phyloP scores from a whole-genome alignment of 2,329 filamentous ascomycete species.

The Ceratocystiopsis sp. region DNA sequence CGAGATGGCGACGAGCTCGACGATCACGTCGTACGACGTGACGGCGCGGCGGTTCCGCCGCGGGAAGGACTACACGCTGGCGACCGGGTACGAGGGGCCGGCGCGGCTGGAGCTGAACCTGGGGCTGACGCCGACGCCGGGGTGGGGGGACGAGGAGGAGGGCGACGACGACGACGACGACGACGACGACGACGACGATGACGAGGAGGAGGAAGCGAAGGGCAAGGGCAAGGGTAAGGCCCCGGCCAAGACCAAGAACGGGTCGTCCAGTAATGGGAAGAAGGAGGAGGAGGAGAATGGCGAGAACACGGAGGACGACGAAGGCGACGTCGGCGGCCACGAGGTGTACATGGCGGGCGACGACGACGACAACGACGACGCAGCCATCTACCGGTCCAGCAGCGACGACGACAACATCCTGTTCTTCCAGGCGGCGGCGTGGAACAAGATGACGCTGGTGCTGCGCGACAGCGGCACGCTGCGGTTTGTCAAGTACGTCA shows the following conservation, averaged over 20 bases:
- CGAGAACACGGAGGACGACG: slow-evolving; percentile 14
- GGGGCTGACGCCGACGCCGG: slow-evolving; percentile 65
- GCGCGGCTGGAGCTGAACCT: slow-evolving; percentile 76
- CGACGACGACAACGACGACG: slow-evolving; percentile 44
- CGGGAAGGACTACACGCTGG: slow-evolving; percentile 82
- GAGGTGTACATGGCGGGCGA: slow-evolving; percentile 91
- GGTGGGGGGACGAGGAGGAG: slow-evolving; percentile 52
- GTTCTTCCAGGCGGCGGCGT: slow-evolving; percentile 47
- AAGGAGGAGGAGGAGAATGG: slow-evolving; percentile 3
- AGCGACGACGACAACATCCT: slow-evolving; percentile 59
- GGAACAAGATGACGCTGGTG: slow-evolving; percentile 88
- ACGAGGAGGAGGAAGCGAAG: slow-evolving; percentile 16
- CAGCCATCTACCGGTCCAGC: slow-evolving; percentile 70
- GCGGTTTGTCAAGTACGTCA: slow-evolving; percentile 95
- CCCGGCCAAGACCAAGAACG: slow-evolving; percentile 16
- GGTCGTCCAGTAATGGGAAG: slow-evolving; percentile 2
- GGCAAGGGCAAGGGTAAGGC: slow-evolving; percentile 17
- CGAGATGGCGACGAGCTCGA: slow-evolving; percentile 60
- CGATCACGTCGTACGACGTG: slow-evolving; percentile 56
- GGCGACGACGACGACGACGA: slow-evolving; percentile 26
- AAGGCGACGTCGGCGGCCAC: slow-evolving; percentile 46
- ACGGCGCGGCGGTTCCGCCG: slow-evolving; percentile 76
- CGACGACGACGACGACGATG: slow-evolving; percentile 8
- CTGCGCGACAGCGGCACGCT: slow-evolving; percentile 72
- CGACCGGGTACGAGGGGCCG: slow-evolving; percentile 63